Evolutionary conservation across 2,329 filamentous ascomycete species (phyloP).

Genomic region (Ambrosiella beaveri): DNA sequence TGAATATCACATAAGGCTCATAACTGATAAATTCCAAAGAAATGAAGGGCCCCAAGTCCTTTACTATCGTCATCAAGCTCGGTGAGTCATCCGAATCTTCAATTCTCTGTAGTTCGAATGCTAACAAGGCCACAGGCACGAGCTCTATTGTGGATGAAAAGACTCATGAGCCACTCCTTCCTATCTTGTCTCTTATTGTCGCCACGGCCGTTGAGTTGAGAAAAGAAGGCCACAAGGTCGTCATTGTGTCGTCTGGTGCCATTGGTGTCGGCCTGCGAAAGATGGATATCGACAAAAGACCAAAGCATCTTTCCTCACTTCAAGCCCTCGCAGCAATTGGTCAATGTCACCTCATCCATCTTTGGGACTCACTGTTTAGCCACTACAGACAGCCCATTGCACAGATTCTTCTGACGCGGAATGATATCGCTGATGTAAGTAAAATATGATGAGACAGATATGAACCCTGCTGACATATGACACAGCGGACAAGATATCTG

Average conservation of each 20-base stretch:
- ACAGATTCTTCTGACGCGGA: slow-evolving; percentile 84
- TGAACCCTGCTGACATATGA: slow-evolving; percentile 9
- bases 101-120: slow-evolving; percentile 14
- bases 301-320: slow-evolving; percentile 76
- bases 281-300: slow-evolving; percentile 74
- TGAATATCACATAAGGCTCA: background rate
- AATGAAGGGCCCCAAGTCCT: slow-evolving; percentile 48
- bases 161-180: slow-evolving; percentile 82
- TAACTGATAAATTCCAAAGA: slow-evolving; percentile 20
- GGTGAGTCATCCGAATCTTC: slow-evolving; percentile 36
- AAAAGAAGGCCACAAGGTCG: slow-evolving; percentile 81
- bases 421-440: slow-evolving; percentile 83
- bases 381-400: slow-evolving; percentile 82
- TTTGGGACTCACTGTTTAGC: slow-evolving; percentile 86
- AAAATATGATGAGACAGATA: background rate
- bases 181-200: slow-evolving; percentile 79
- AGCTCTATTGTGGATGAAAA: slow-evolving; percentile 98
- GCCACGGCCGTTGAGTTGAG: slow-evolving; percentile 78
- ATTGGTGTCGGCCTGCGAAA: slow-evolving; percentile 83
- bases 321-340: slow-evolving; percentile 93
- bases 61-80: slow-evolving; percentile 74
- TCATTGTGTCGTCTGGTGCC: slow-evolving; percentile 92
- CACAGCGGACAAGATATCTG: slow-evolving; percentile 70
- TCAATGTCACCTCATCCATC: slow-evolving; percentile 82
- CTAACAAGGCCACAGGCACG: slow-evolving; percentile 45